Evolutionary conservation across 1,284 basidiomycete genomes (phyloP).

Genomic region (Moniliophthora roreri): DNA sequence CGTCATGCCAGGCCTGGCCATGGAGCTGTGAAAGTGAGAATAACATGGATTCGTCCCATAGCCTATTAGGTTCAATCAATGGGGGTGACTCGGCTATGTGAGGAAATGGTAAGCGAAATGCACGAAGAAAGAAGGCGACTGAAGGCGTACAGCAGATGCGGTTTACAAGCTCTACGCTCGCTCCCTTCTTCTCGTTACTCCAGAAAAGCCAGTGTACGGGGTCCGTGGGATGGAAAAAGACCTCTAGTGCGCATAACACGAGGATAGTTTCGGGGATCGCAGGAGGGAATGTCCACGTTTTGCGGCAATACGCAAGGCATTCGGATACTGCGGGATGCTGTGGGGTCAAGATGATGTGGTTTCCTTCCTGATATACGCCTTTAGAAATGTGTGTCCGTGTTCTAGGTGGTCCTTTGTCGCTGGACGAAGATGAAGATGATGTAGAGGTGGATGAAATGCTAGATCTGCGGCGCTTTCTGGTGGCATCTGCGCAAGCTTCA

Average conservation of each 20-base stretch:
- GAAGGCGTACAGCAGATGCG: slow-evolving; percentile 40
- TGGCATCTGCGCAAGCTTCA: neutral
- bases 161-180: slow-evolving; percentile 38
- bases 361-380: slow-evolving; percentile 3
- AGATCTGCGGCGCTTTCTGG: slow-evolving; percentile 3
- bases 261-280: slow-evolving; percentile 36
- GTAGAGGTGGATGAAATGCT: neutral
- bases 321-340: slow-evolving; percentile 35
- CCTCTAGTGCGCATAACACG: slow-evolving; percentile 44
- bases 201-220: slow-evolving; percentile 49
- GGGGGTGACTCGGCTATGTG: neutral
- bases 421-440: neutral
- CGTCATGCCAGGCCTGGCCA: slow-evolving; percentile 7
- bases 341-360: slow-evolving; percentile 17
- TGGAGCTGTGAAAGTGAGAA: slow-evolving; percentile 12
- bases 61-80: neutral
- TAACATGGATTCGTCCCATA: slow-evolving; percentile 8
- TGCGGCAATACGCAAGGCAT: slow-evolving; percentile 33
- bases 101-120: neutral
- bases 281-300: slow-evolving; percentile 30
- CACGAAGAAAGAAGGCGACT: neutral
- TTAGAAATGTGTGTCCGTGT: neutral
- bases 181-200: slow-evolving; percentile 33
- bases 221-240: slow-evolving; percentile 38
- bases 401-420: neutral